phyloP scores from a whole-genome alignment of 2,329 filamentous ascomycete species.

The Aspergillus sp. region DNA sequence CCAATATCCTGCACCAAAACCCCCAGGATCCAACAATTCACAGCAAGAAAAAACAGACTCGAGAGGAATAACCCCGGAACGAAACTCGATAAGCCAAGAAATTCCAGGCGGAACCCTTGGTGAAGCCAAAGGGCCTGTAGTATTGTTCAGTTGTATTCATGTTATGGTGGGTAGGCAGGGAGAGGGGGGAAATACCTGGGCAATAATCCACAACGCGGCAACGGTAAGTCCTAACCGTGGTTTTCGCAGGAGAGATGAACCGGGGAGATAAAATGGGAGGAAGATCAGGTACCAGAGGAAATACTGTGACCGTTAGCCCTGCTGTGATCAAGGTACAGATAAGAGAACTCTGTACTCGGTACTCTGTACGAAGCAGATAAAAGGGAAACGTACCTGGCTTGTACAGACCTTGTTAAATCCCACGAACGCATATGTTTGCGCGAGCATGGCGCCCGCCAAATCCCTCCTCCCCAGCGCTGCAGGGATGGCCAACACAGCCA shows the following conservation, averaged over 20 bases:
- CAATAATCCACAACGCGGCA: constrained; percentile 62
- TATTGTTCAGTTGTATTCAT: neutral
- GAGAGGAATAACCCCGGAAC: constrained; percentile 73
- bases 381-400: constrained; percentile 61
- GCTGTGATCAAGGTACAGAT: neutral
- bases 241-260: constrained; percentile 59
- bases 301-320: constrained; percentile 52
- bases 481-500: constrained; percentile 70
- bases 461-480: constrained; percentile 70
- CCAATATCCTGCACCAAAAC: constrained; percentile 64
- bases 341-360: too few relatives aligned
- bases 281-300: constrained; percentile 98
- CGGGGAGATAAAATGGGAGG: constrained; percentile 79
- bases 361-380: neutral
- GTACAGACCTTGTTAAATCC: constrained; percentile 99
- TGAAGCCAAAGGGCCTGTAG: constrained; percentile 59
- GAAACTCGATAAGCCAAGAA: constrained; percentile 74
- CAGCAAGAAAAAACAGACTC: constrained; percentile 68
- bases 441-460: constrained; percentile 75
- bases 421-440: constrained; percentile 94
- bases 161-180: neutral
- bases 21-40: constrained; percentile 82
- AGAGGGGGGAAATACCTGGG: constrained; percentile 46
- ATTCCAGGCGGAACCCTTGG: constrained; percentile 68
- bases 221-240: constrained; percentile 57